Conservation (phyloP, 2,329 filamentous ascomycete genomes). For the Pleurostoma richardsiae region DNA sequence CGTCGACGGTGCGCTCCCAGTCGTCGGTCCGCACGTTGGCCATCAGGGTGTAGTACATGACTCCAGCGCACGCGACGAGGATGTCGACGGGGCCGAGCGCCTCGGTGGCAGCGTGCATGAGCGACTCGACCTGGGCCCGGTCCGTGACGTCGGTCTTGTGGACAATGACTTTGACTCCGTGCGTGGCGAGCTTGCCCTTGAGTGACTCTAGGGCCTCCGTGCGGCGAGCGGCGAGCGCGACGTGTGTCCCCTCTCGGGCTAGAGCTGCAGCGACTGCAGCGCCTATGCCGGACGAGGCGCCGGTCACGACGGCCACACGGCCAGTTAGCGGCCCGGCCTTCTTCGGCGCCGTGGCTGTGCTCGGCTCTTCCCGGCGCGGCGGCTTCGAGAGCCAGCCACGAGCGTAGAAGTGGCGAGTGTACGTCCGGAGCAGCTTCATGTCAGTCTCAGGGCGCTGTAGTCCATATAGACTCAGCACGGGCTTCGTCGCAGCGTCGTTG, state of each 20-base stretch:
- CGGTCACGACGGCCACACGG: constrained; percentile 70
- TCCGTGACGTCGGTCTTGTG: constrained; percentile 70
- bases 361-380: constrained; percentile 40
- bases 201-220: constrained; percentile 62
- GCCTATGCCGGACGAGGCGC: constrained; percentile 75
- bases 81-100: constrained; percentile 71
- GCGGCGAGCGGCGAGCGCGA: constrained; percentile 69
- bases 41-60: constrained; percentile 92
- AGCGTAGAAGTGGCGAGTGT: constrained; percentile 75
- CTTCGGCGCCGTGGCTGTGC: constrained; percentile 17
- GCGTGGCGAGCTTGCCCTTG: constrained; percentile 51
- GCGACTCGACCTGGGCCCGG: constrained; percentile 58
- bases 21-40: constrained; percentile 67
- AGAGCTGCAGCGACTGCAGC: constrained; percentile 67
- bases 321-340: constrained; percentile 58
- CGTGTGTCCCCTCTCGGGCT: constrained; percentile 64
- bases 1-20: constrained; percentile 78
- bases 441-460: constrained; percentile 67
- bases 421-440: constrained; percentile 65
- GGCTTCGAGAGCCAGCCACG: constrained; percentile 68
- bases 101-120: constrained; percentile 53
- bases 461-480: constrained; percentile 45
- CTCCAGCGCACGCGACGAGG: constrained; percentile 73
- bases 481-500: constrained; percentile 63
- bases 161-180: constrained; percentile 61